Base-by-base conservation (phyloP, 1,284 basidiomycete species). In the Cryptococcus jaspeensis region DNA sequence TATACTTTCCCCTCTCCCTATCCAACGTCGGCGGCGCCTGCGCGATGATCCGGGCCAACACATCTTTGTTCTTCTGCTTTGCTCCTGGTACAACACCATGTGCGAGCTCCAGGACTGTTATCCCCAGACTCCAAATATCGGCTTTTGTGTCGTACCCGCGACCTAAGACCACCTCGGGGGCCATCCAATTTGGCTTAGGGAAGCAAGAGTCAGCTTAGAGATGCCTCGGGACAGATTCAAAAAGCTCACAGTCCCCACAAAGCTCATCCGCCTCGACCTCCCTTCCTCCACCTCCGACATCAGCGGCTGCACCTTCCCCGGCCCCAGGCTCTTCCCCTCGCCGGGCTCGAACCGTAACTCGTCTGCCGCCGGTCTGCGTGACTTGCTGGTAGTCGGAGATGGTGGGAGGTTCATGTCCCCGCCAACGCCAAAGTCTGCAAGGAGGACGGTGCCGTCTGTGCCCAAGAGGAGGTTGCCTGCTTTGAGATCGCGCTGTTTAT, bases 61-160 rank as follows among this genome's bases (percentile, higher is more conserved):
- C 51, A 23, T 62, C 52, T 20, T 60, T 59, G n/a, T 61, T 41
- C 18, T 59, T 55, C 9, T 57, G 46, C 28, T 54, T 58, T 2
- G 55, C 38, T 13, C 64, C 48, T 1, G 74, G 74, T 5, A 65
- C 67, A 0, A 57, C 46, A 3, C 74, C 74, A 13, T 66, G 61
- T 16, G 69, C 70, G 11, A 75, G 62, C 57, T 71, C 69, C 68
- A 90, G 91, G 22, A 94, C 82, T 75, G 92, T 89, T 68, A 98
- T 93, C 4, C 94, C 94, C 57, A 98, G 79, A 73, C 90, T 92
- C 94, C 94, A 98, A 38, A 98, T 92, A 71, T 98, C 95, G 5
- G 94, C 94, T 72, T 92, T 95, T 43, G 88, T 87, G 70, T 98
- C 93, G 75, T 98, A 97, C 36, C 85, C 83, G 38, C 89, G 86